Evolutionary conservation across 2,329 filamentous ascomycete species (phyloP).

Genomic region (Nemania sp.): DNA sequence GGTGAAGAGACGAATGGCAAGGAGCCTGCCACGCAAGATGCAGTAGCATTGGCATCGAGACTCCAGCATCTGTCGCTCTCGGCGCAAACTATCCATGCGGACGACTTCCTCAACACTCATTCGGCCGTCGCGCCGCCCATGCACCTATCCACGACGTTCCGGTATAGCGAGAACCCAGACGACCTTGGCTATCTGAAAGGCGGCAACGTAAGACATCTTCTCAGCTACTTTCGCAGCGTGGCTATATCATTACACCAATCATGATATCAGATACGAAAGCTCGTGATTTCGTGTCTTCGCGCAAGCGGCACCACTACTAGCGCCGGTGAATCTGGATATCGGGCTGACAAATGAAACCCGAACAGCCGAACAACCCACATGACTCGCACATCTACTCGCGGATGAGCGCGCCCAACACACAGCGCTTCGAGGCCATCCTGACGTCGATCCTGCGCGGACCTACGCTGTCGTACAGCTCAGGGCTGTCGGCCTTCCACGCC

Average conservation of each 20-base stretch:
- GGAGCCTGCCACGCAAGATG: conserved; percentile 18
- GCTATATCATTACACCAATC: neutral
- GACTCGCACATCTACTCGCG: conserved; percentile 85
- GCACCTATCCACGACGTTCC: conserved; percentile 90
- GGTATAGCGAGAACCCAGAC: conserved; percentile 74
- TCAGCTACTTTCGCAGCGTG: neutral
- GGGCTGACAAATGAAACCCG: conserved; percentile 13
- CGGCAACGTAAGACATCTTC: conserved; percentile 53
- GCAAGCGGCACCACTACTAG: neutral
- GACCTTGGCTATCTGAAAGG: conserved; percentile 60
- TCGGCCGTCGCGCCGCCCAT: conserved; percentile 85
- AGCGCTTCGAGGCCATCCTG: conserved; percentile 83
- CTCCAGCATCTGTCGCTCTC: conserved; percentile 58
- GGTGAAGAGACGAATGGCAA: conserved; percentile 24
- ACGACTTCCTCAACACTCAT: conserved; percentile 74
- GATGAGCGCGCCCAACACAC: conserved; percentile 75
- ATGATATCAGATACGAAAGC: neutral
- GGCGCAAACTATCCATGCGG: conserved; percentile 79
- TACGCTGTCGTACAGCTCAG: conserved; percentile 78
- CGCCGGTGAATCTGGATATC: neutral
- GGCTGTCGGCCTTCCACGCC: conserved; percentile 86
- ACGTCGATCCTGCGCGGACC: conserved; percentile 72
- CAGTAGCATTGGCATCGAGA: conserved; percentile 40
- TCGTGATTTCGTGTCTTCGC: neutral
- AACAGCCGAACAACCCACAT: conserved; percentile 53